Evolutionary conservation across 352 stramenopile species (phyloP).

Genomic region (Halophytophthora batemanensis): DNA sequence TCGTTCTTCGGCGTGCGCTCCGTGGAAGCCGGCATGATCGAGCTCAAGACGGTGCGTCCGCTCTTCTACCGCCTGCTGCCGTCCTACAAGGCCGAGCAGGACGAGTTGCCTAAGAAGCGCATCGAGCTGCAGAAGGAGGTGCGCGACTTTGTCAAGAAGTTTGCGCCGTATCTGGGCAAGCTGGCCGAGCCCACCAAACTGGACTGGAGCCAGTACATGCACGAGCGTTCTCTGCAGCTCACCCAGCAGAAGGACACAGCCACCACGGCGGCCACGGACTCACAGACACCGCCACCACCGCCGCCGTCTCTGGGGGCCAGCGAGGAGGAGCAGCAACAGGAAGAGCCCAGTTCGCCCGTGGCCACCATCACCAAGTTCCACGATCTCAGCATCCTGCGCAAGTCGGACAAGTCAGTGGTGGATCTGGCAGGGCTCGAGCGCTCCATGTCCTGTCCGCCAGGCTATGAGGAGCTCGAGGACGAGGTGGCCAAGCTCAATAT

Average conservation of each 20-base stretch:
- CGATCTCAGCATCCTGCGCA: constrained; percentile 75
- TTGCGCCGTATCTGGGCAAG: constrained; percentile 51
- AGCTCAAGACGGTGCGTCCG: constrained; percentile 81
- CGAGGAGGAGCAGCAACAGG: constrained; percentile 22
- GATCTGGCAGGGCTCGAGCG: constrained; percentile 62
- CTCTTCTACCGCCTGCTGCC: constrained; percentile 80
- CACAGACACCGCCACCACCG: constrained; percentile 14
- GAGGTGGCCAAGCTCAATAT: constrained; percentile 17
- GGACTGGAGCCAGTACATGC: constrained; percentile 86
- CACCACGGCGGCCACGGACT: constrained; percentile 1
- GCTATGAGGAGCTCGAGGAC: constrained; percentile 59
- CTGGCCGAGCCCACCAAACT: constrained; percentile 68
- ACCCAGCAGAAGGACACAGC: constrained; percentile 30
- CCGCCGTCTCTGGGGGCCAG: constrained; percentile 15
- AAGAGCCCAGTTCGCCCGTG: constrained; percentile 24
- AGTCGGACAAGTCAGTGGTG: constrained; percentile 69
- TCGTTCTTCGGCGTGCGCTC: constrained; percentile 87
- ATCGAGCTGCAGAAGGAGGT: constrained; percentile 72
- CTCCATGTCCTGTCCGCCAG: constrained; percentile 75
- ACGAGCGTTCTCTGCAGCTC: constrained; percentile 41
- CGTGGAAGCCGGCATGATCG: constrained; percentile 85
- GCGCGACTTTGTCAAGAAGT: constrained; percentile 77
- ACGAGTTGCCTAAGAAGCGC: constrained; percentile 67
- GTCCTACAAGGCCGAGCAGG: constrained; percentile 75
- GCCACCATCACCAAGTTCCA: constrained; percentile 75